Evolutionary conservation across 1,284 basidiomycete genomes (phyloP), one percentile per base, ranked within the genome.

Genomic region (Golubevia pallescens): DNA sequence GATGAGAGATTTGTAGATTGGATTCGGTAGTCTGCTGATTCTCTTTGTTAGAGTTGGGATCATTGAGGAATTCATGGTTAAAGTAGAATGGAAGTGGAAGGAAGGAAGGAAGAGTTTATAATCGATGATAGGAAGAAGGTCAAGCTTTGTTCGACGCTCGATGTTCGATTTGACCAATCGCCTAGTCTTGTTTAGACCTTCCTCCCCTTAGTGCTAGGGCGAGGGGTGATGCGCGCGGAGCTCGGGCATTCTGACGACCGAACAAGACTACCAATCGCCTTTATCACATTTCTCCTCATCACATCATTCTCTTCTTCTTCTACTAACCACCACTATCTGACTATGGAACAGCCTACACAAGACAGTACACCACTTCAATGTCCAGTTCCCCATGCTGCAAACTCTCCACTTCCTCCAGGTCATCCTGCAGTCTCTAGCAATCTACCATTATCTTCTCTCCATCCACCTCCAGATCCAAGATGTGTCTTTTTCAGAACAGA

Each of bases 401-500:
- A 69, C 28, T 80, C 81, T 60, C 80, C 82, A 1, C 61, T 84
- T 13, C 82, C 82, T 5, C 82, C 82, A 23, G 82, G 82, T n/a
- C 82, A 84, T 57, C 82, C 82, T 4, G 71, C 76, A 13, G 74
- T 77, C 13, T 63, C 71, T 13, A 64, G 68, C 42, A 74, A 70
- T 4, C 34, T 38, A 38, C 65, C 67, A 4, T 65, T 78, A 2
- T 81, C 78, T 3, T 71, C 68, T 14, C 65, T 84, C 5, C 73
- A 74, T 52, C 74, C 79, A 2, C 82, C 82, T n/a, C 68, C 75
- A 1, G 81, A 67, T 57, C 66, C 70, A 20, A 69, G 74, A 34
- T 84, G 82, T 67, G 76, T 84, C 69, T 84, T 84, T 56, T 83
- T 73, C 65, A 75, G 82, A 16, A 75, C 78, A 14, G 65, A 71